Evolutionary conservation across 768 basidiomycete genomes (phyloP).

Genomic region (Bullera alba): DNA sequence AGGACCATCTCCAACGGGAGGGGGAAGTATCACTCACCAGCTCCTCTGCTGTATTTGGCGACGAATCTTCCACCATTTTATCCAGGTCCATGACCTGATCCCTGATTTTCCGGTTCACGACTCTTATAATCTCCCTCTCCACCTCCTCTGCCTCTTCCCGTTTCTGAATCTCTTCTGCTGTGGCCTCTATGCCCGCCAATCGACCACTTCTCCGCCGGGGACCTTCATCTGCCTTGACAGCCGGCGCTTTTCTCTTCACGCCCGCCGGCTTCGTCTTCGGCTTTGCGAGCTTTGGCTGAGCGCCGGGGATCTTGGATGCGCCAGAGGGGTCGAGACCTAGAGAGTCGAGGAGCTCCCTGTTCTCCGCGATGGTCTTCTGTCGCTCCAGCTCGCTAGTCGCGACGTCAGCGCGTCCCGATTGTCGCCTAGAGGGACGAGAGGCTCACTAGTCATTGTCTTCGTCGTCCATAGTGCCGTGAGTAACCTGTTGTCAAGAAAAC

Average conservation of each 20-base stretch:
- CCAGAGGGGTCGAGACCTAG: constrained; percentile 37
- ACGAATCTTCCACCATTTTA: constrained; percentile 29
- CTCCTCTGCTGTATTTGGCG: constrained; percentile 11
- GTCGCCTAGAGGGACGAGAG: neutral
- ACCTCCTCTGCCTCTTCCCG: constrained; percentile 30
- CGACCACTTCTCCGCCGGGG: constrained; percentile 31
- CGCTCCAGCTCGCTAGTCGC: constrained; percentile 39
- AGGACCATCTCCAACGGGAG: constrained; percentile 1
- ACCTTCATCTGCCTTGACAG: constrained; percentile 16
- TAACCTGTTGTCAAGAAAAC: too few relatives aligned
- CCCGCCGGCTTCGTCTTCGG: constrained; percentile 3
- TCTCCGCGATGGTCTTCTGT: constrained; percentile 41
- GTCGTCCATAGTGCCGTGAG: constrained; percentile 31
- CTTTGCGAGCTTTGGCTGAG: constrained; percentile 4
- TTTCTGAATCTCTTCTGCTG: constrained; percentile 22
- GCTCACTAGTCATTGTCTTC: constrained; percentile 42
- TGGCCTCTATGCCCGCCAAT: constrained; percentile 35
- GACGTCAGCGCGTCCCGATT: neutral
- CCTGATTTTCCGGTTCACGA: constrained; percentile 27
- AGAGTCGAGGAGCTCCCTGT: constrained; percentile 37
- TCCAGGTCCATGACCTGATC: constrained; percentile 26
- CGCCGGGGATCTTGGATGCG: constrained; percentile 16
- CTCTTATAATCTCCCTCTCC: constrained; percentile 29
- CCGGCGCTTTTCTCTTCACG: constrained; percentile 15
- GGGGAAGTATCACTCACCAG: constrained; percentile 16